These are phyloP conservation scores for Nemania sp. DNA, from an alignment of 2,329 filamentous ascomycete species.

Conservation along the genomic window DNA sequence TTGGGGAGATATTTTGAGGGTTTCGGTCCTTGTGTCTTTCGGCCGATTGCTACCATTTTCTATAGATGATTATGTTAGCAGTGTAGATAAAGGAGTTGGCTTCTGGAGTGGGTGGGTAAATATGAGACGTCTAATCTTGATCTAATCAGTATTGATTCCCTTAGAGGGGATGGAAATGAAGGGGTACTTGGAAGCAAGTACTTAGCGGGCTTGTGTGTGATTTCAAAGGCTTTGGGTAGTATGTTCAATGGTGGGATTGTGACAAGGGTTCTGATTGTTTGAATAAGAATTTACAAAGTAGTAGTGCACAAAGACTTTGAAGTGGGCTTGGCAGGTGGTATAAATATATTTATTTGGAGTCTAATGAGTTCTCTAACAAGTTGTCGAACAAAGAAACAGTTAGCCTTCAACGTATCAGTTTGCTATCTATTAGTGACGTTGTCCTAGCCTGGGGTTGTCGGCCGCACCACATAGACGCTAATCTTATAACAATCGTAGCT, in stretches of 20 bases:
- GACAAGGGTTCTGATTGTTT: background rate
- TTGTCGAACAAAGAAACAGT: background rate
- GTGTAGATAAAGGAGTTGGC: background rate
- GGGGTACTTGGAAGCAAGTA: background rate
- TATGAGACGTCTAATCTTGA: background rate
- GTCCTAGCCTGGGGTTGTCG: too few relatives aligned
- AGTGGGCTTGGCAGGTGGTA: background rate
- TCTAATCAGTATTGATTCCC: background rate
- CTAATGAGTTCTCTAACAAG: background rate
- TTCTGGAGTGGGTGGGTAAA: background rate
- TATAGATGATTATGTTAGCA: background rate
- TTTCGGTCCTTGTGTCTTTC: background rate
- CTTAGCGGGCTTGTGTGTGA: too few relatives aligned
- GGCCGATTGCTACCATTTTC: background rate
- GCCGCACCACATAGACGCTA: too few relatives aligned
- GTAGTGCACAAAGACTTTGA: background rate
- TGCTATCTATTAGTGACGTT: background rate
- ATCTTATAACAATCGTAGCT: background rate
- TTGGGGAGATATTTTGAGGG: slow-evolving; percentile 12
- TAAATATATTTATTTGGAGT: background rate
- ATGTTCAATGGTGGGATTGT: background rate
- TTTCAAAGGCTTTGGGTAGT: background rate
- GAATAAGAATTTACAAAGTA: background rate
- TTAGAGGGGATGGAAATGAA: background rate
- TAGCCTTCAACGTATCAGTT: background rate